These are phyloP conservation scores for Xylariaceae sp. DNA, from an alignment of 2,329 filamentous ascomycete species.

Conservation along the genomic window DNA sequence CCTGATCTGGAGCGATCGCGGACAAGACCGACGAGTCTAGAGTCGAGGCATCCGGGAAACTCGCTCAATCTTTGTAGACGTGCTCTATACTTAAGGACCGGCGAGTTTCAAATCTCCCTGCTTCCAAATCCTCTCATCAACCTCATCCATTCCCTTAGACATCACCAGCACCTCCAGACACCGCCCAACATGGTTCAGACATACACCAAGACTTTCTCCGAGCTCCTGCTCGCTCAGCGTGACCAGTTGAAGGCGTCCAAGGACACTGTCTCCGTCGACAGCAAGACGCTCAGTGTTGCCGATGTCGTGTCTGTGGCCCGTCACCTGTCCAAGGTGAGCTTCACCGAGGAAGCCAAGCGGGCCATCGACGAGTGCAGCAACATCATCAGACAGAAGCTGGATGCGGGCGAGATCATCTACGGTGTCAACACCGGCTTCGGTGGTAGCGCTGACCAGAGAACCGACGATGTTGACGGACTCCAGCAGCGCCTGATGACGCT, in stretches of 20 bases:
- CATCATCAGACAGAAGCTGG: conserved; percentile 6
- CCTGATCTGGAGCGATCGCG: too few relatives aligned
- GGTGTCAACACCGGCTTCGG: conserved; percentile 13
- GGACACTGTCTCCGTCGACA: not conserved
- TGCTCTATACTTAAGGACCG: too few relatives aligned
- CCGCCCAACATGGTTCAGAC: not conserved
- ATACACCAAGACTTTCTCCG: not conserved
- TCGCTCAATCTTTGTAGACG: too few relatives aligned
- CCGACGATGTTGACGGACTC: conserved; percentile 5
- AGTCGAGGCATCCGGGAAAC: too few relatives aligned
- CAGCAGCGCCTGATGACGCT: conserved; percentile 10
- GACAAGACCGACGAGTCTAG: too few relatives aligned
- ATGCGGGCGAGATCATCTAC: conserved; percentile 5
- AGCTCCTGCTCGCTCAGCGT: not conserved
- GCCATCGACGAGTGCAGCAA: conserved; percentile 9
- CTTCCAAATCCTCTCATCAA: too few relatives aligned
- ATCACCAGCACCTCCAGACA: not conserved
- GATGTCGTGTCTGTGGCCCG: conserved; percentile 10
- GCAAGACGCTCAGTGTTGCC: conserved; percentile 4
- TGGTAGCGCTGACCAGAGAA: conserved; percentile 10
- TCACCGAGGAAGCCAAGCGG: conserved; percentile 4
- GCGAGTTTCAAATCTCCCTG: too few relatives aligned
- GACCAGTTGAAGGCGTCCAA: not conserved
- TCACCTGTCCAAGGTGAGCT: conserved; percentile 1
- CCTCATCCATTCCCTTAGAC: too few relatives aligned